phyloP scores from a whole-genome alignment of 768 basidiomycete species.

The Serendipita sp. region DNA sequence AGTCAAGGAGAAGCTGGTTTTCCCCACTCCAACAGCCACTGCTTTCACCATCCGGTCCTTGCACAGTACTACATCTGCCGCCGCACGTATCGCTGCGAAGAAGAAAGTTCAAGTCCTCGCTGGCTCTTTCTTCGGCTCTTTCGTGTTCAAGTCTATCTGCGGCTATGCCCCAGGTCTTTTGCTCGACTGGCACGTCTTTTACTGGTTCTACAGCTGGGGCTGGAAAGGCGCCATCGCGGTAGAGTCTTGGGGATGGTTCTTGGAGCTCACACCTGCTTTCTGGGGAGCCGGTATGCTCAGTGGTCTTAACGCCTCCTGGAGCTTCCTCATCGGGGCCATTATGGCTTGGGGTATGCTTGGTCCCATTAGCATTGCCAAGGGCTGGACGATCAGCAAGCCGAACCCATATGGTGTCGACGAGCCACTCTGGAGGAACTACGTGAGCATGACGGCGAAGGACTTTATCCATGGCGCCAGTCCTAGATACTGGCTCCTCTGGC shows the following conservation, averaged over 20 bases:
- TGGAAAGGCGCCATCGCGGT: slow-evolving; percentile 42
- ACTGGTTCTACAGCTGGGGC: slow-evolving; percentile 43
- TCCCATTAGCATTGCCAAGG: slow-evolving; percentile 36
- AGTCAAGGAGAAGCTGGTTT: slow-evolving; percentile 43
- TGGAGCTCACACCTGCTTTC: slow-evolving; percentile 16
- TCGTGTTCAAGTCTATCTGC: slow-evolving; percentile 37
- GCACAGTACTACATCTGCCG: slow-evolving; percentile 36
- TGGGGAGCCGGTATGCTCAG: slow-evolving; percentile 17
- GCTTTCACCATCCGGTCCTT: slow-evolving; percentile 48
- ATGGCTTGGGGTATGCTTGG: slow-evolving; percentile 48
- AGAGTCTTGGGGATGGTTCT: slow-evolving; percentile 40
- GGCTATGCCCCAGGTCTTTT: slow-evolving; percentile 46
- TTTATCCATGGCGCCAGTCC: slow-evolving; percentile 32
- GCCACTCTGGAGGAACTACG: slow-evolving; percentile 19
- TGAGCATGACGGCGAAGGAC: neutral
- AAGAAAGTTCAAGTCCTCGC: slow-evolving; percentile 40
- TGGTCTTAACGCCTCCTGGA: slow-evolving; percentile 9
- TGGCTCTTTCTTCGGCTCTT: slow-evolving; percentile 30
- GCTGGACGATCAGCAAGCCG: slow-evolving; percentile 29
- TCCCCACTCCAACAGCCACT: slow-evolving; percentile 50
- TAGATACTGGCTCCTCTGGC: slow-evolving; percentile 49
- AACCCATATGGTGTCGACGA: slow-evolving; percentile 20
- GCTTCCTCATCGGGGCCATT: slow-evolving; percentile 33
- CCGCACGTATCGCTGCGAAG: slow-evolving; percentile 26
- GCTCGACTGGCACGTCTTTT: slow-evolving; percentile 51